Base-by-base conservation (phyloP, 2,329 filamentous ascomycete species). In the Sporothrix luriei region DNA sequence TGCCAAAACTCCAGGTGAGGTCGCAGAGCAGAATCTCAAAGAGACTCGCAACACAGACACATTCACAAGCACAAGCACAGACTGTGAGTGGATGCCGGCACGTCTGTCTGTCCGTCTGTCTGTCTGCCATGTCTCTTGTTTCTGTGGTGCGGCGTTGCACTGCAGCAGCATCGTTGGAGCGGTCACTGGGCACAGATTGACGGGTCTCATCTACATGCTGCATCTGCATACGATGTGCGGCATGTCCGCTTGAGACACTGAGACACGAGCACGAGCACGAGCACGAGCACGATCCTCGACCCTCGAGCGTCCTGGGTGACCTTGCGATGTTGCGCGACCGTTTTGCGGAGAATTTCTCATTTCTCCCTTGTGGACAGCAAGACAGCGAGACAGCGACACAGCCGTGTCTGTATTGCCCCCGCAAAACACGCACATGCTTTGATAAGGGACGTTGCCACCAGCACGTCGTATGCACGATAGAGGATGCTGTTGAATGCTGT, bases 311-410 rank as follows among this genome's bases (percentile, higher is more conserved):
- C 29, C 29, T 33, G 3, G 7, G 29, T 33, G 29, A 33, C 5
- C 29, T 33, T 33, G 29, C 29, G 7, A 33, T 6, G 1, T 33
- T 33, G 29, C 5, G 3, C 29, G 5, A 33, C 29, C 29, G 5
- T 33, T 33, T 33, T 33, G 33, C 55, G 55, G 38, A 61, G 38
- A 61, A 61, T 43, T 33, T 40, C n/a, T 43, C 55, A 61, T 43
- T 33, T 40, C n/a, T 43, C 55, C 55, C 55, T 61, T 61, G 33
- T 55, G 24, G 29, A 7, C 13, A 14, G 52, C 9, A n/a, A n/a
- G n/a, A n/a, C n/a, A n/a, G n/a, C n/a, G n/a, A n/a, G n/a, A n/a
- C n/a, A n/a, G n/a, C n/a, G n/a, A n/a, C n/a, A n/a, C n/a, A n/a
- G n/a, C n/a, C n/a, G n/a, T 61, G 33, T 59, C 16, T 61, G 55